These are phyloP conservation scores for Thoreauomyces humboldtii DNA, from an alignment of 192 early-diverging fungal species.

Conservation along the genomic window DNA sequence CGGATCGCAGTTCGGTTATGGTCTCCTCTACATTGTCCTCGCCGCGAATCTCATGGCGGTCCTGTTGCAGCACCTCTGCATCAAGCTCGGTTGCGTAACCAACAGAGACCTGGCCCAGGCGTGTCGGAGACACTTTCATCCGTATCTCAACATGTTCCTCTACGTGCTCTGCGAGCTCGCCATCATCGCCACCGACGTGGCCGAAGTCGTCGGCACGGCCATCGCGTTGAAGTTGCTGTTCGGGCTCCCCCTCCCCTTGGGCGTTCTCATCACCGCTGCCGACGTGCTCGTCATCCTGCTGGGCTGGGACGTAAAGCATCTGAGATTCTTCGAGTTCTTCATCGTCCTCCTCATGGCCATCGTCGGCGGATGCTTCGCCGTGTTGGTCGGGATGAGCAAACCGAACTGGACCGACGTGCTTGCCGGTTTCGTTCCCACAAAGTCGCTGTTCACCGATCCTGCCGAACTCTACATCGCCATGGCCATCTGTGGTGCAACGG, in stretches of 20 bases:
- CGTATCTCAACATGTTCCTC: conserved; percentile 58
- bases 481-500: conserved; percentile 83
- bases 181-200: conserved; percentile 80
- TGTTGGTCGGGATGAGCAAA: conserved; percentile 56
- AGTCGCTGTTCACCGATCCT: conserved; percentile 53
- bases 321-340: conserved; percentile 63
- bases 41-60: conserved; percentile 74
- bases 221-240: conserved; percentile 78
- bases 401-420: conserved; percentile 61
- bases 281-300: conserved; percentile 73
- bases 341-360: conserved; percentile 64
- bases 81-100: conserved; percentile 75
- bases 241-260: conserved; percentile 63
- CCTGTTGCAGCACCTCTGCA: conserved; percentile 70
- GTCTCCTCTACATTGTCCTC: conserved; percentile 70
- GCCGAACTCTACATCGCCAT: conserved; percentile 68
- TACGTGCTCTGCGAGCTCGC: conserved; percentile 73
- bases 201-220: conserved; percentile 88
- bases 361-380: conserved; percentile 68
- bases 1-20: conserved; percentile 73
- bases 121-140: conserved; percentile 60
- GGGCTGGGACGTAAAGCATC: conserved; percentile 58
- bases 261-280: conserved; percentile 69
- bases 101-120: conserved; percentile 70
- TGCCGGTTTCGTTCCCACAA: conserved; percentile 60